phyloP scores from a whole-genome alignment of 2,329 filamentous ascomycete genomes.

The Arthroderma uncinatum region DNA sequence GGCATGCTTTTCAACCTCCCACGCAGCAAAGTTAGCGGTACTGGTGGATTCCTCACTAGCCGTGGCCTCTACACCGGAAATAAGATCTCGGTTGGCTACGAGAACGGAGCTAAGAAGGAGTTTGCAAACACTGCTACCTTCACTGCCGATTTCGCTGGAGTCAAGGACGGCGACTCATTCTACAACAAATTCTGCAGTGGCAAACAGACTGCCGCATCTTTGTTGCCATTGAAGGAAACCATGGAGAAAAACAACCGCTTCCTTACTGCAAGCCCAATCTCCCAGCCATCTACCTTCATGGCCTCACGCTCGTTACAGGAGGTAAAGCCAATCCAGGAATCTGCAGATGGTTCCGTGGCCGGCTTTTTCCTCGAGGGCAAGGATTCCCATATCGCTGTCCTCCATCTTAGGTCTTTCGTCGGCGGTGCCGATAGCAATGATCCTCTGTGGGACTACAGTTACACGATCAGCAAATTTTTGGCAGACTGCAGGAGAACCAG shows the following conservation, averaged over 20 bases:
- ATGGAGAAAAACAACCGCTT: conserved; percentile 6
- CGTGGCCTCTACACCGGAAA: conserved; percentile 20
- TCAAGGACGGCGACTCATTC: conserved; percentile 31
- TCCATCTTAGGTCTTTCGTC: conserved; percentile 34
- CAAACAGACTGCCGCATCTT: neutral
- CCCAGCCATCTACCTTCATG: conserved; percentile 23
- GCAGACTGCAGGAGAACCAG: conserved; percentile 34
- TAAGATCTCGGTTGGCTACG: conserved; percentile 21
- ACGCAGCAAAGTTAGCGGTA: neutral
- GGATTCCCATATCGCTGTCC: conserved; percentile 34
- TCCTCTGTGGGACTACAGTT: conserved; percentile 23
- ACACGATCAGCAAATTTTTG: conserved; percentile 37
- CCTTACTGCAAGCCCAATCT: conserved; percentile 27
- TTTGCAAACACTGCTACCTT: conserved; percentile 21
- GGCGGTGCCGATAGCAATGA: conserved; percentile 14
- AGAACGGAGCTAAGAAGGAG: conserved; percentile 22
- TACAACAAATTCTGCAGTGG: conserved; percentile 30
- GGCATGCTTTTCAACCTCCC: conserved; percentile 20
- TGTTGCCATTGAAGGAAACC: conserved; percentile 9
- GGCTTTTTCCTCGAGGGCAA: conserved; percentile 37
- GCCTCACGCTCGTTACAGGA: conserved; percentile 29
- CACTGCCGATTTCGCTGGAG: conserved; percentile 23
- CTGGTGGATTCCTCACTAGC: conserved; percentile 10
- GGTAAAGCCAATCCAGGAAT: conserved; percentile 26
- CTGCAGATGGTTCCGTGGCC: conserved; percentile 25